Conservation (phyloP, 2,329 filamentous ascomycete species). For the Colletotrichum tropicicola region DNA sequence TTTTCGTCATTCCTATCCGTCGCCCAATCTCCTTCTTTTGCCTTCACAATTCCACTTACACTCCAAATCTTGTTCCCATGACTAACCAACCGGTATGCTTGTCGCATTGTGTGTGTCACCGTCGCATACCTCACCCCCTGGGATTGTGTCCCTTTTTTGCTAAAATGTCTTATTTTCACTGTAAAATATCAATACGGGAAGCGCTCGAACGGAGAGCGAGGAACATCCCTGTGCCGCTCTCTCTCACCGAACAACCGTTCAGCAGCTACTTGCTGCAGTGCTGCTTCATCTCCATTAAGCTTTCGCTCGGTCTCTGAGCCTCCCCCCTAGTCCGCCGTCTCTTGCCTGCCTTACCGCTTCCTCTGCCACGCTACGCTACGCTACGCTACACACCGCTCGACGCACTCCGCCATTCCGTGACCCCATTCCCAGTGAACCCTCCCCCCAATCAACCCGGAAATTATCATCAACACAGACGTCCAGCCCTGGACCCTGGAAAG, state of each 20-base stretch:
- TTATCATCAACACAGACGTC: neutral
- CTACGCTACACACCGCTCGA: slow-evolving; percentile 10
- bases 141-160: neutral
- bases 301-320: too few relatives aligned
- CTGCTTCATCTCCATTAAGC: too few relatives aligned
- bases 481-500: slow-evolving; percentile 6
- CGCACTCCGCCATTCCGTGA: too few relatives aligned
- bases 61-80: neutral
- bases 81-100: neutral
- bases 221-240: slow-evolving; percentile 7
- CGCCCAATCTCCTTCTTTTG: neutral
- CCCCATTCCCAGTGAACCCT: neutral
- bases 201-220: too few relatives aligned
- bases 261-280: too few relatives aligned
- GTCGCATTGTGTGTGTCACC: neutral
- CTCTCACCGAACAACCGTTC: too few relatives aligned
- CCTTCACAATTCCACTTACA: neutral
- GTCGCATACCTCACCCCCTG: neutral
- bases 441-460: neutral
- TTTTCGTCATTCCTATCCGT: too few relatives aligned
- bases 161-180: too few relatives aligned
- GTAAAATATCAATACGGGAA: too few relatives aligned
- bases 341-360: too few relatives aligned
- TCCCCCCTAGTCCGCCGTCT: too few relatives aligned
- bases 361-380: too few relatives aligned